Evolutionary conservation across 73 alveolate genomes (phyloP), one percentile per base, ranked within the genome.

Genomic region (Effrenium voratum): DNA sequence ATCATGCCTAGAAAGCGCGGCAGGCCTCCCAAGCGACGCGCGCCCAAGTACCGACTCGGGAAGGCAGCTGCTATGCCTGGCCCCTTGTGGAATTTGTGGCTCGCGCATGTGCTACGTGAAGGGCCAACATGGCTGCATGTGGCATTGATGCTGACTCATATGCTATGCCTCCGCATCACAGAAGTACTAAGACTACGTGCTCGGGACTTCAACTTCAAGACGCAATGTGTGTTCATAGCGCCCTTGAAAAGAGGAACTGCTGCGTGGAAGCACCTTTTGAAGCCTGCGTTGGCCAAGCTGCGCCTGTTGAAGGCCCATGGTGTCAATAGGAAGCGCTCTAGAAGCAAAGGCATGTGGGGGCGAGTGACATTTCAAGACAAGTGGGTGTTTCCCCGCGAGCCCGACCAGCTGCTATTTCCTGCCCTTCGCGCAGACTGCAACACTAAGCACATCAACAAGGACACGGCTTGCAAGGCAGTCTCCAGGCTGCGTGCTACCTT

Each of bases 261-360:
- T 75, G 59, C 40, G 30, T 55, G 85, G 38, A 75, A 75, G 85
- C 52, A 50, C 32, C 34, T 75, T n/a, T 30, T 75, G n/a, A 30
- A 5, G 3, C 49, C 8, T 3, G n/a, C n/a, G 22, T 5, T 5
- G 45, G 28, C 45, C 45, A 36, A 2, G 82, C 5, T 72, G 30
- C 4, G 5, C 28, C 28, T 38, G 4, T 38, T 72, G 46, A 3
- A n/a, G 45, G 26, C 28, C 28, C 46, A 50, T 10, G 93, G 93
- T 13, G 52, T 50, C 12, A 6, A 52, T 8, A 47, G 40, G 86
- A 8, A 12, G 86, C 30, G 86, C 22, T 2, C 30, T 40, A 76
- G 59, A n/a, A 38, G 41, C 60, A 76, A 76, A 76, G 86, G 86
- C 22, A 76, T 76, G 86, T 76, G 86, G 86, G 86, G 86, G 5